Conservation (phyloP, 2,329 filamentous ascomycete species). For the Aspergillus intermedius region DNA sequence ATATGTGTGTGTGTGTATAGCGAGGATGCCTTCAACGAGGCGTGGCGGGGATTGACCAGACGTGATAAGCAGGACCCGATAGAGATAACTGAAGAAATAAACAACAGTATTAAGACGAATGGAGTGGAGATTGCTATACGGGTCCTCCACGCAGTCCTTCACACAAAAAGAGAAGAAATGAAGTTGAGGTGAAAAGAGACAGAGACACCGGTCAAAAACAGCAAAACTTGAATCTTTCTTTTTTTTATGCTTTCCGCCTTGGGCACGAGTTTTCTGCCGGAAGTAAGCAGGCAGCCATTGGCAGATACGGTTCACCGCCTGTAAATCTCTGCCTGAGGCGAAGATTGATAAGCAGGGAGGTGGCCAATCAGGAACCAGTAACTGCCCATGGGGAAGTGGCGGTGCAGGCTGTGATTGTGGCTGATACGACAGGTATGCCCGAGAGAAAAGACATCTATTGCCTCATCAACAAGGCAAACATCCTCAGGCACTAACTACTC, state of each 20-base stretch:
- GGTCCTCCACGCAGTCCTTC: neutral
- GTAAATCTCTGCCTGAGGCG: slow-evolving; percentile 17
- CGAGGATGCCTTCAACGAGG: neutral
- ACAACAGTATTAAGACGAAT: neutral
- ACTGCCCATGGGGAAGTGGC: slow-evolving; percentile 3
- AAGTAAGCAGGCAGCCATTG: neutral
- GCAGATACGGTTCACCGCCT: neutral
- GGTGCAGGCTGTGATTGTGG: neutral
- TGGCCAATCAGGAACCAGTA: slow-evolving; percentile 5
- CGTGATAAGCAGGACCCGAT: neutral
- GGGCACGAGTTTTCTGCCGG: neutral
- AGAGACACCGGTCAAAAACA: neutral
- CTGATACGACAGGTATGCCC: neutral
- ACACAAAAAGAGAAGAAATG: neutral
- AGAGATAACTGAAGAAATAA: neutral
- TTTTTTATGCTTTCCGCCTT: neutral
- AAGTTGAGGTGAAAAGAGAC: neutral
- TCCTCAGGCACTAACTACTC: too few species aligned
- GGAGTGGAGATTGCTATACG: neutral
- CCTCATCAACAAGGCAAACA: too few species aligned
- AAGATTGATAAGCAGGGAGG: neutral
- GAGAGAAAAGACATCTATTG: neutral
- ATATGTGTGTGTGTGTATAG: neutral
- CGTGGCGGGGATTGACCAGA: neutral
- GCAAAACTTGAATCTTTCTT: neutral